Percentiles rank a stretch among this genome's conserved stretches.
phyloP scores from a whole-genome alignment of 2,329 filamentous ascomycete genomes.

The Sporothrix schenckii region DNA sequence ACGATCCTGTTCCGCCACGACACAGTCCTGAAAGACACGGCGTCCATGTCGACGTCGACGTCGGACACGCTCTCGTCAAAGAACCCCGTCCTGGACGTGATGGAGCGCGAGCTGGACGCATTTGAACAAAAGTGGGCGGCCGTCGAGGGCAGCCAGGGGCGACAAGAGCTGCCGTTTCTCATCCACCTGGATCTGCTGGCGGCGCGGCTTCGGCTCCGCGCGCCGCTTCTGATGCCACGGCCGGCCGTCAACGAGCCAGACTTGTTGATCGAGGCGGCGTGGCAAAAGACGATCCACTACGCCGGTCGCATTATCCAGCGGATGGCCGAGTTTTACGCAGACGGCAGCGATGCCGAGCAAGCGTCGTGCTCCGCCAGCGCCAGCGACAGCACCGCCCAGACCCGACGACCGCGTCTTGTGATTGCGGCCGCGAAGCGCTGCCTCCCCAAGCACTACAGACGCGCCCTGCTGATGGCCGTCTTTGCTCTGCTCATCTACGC shows the following conservation, averaged over 20 bases:
- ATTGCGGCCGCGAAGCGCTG: background rate
- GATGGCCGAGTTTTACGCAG: background rate
- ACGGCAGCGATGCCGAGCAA: no score
- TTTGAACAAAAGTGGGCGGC: background rate
- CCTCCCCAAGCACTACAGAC: background rate
- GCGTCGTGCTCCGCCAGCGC: no score
- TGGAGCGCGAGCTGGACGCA: background rate
- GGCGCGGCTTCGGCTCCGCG: background rate
- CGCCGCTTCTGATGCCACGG: background rate
- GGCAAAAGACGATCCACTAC: constrained; percentile 11
- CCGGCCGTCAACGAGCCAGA: background rate
- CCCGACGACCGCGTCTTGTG: background rate
- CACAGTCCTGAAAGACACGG: background rate
- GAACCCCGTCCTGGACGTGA: background rate
- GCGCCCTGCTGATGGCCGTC: background rate
- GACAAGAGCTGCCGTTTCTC: background rate
- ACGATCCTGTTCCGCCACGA: background rate
- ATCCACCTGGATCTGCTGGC: background rate
- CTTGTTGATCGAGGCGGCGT: background rate
- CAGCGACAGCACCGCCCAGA: background rate
- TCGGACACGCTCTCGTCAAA: background rate
- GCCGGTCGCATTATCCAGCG: background rate
- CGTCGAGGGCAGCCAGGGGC: background rate
- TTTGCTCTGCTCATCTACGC: constrained; percentile 2
- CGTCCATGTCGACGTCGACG: background rate